Evolutionary conservation across 208 protist genomes (phyloP).

Genomic region (Zelonia costaricensis): DNA sequence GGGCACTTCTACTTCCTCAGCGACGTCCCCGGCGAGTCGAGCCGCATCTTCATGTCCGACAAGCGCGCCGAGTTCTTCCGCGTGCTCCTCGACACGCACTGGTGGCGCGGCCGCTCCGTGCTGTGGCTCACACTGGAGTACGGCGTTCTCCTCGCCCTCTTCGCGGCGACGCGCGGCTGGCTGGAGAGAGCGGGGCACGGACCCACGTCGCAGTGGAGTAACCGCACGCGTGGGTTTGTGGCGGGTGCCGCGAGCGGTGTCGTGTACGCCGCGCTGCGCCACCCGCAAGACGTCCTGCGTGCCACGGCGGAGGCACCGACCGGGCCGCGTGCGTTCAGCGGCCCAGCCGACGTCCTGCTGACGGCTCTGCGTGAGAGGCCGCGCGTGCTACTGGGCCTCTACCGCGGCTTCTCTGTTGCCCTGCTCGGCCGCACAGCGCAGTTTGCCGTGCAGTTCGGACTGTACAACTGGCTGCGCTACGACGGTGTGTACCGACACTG

Average conservation of each 20-base stretch:
- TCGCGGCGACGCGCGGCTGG: conserved; percentile 32
- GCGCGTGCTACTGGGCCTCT: conserved; percentile 52
- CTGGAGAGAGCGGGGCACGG: conserved; percentile 6
- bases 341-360: conserved; percentile 59
- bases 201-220: neutral
- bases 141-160: conserved; percentile 44
- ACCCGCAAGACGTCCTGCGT: conserved; percentile 81
- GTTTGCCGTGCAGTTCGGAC: conserved; percentile 64
- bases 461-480: conserved; percentile 79
- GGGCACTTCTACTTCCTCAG: conserved; percentile 79
- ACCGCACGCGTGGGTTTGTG: conserved; percentile 36
- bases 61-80: conserved; percentile 81
- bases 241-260: conserved; percentile 60
- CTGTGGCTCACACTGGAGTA: conserved; percentile 37
- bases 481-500: conserved; percentile 67
- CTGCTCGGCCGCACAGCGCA: conserved; percentile 37
- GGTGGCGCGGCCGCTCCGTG: conserved; percentile 63
- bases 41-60: conserved; percentile 70
- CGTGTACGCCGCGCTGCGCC: conserved; percentile 45
- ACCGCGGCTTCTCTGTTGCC: conserved; percentile 49
- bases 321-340: conserved; percentile 44
- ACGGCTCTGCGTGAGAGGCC: conserved; percentile 62
- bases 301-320: conserved; percentile 56
- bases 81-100: conserved; percentile 60
- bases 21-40: conserved; percentile 77